Evolutionary conservation across 2,329 filamentous ascomycete genomes (phyloP), one percentile per base, ranked within the genome.

Genomic region (Intubia oerlemansii): DNA sequence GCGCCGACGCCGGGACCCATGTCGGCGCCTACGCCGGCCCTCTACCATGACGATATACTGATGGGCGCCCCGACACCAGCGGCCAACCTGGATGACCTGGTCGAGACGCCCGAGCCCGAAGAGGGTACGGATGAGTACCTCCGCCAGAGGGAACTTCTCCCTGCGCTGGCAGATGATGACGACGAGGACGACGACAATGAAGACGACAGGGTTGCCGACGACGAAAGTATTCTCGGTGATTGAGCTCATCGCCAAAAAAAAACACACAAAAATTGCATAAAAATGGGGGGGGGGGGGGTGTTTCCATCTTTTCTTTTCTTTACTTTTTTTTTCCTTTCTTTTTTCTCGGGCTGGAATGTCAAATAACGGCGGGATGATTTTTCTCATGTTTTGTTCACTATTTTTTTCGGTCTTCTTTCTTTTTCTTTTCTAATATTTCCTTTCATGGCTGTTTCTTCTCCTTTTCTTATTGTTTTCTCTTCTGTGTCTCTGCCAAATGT

Each of bases 101-200:
- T 59, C 21, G 54, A 57, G 31, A 56, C 21, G 50, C 57, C 34
- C 0, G 61, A 64, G 34, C 58, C 54, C 0, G 66, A 67, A 37
- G 67, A 71, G 40, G 67, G 63, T 28, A 66, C 63, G 4, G 49
- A 46, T 10, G 67, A 70, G 41, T 66, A 72, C 39, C 45, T 70
- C 18, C 52, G 58, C 17, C 52, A 57, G 31, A 51, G 62, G 29
- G 66, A 64, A 41, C 44, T 70, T 30, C 37, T 68, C 15, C n/a
- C n/a, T n/a, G 64, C 63, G 5, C 60, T 65, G 31, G 47, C 44
- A 5, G 47, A 50, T 21, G 47, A 51, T 6, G 55, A 54, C 12
- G 49, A 52, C 4, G 52, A 54, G 4, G 50, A 51, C 10, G 51
- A 48, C 1, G 49, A 50, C 13, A 41, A 39, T 7, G 45, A 29